Base-by-base conservation (phyloP, 2,329 filamentous ascomycete genomes). In the Polychaeton citri region DNA sequence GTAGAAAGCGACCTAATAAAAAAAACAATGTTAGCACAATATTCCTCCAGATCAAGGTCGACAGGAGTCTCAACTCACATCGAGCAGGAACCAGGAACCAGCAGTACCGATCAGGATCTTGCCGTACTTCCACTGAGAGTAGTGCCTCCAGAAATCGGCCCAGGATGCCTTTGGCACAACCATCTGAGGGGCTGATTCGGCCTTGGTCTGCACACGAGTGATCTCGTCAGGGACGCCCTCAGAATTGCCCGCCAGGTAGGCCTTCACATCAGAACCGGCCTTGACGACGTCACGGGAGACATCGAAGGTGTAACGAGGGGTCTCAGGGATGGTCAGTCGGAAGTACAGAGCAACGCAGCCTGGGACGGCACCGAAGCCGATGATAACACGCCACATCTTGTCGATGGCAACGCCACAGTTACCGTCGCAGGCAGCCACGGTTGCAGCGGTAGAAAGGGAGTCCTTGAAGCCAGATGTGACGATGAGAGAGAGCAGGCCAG, bases 301-400 rank as follows among this genome's bases (percentile, higher is more conserved):
- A 53, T 90, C 83, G 49, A 90, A 88, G 19, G 84, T 90, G 63
- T 90, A 92, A 19, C 84, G 80, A 35, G 84, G 83, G 21, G 83
- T 88, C 62, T 92, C 84, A 17, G 84, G 84, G 45, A 92, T 88
- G 35, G 83, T 90, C 3, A 90, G 71, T 43, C 83, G 79, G 61
- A 83, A 90, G 66, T 90, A 90, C 13, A 92, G 72, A 15, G 84
- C 83, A 43, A 87, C 76, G 54, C 76, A 82, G 30, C 79, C 83
- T 2, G 83, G 83, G 6, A 90, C 73, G 31, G 80, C 81, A 46
- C 83, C 83, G 50, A 87, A 81, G 9, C 82, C 83, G 51, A 90
- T 82, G 33, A 90, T 69, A 10, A 76, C 69, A 46, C 83, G 73
- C 83, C 83, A 90, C 79, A 87, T 87, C 68, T 85, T 86, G 64